Conservation (phyloP, 352 stramenopile species). For the Pythium sp. region DNA sequence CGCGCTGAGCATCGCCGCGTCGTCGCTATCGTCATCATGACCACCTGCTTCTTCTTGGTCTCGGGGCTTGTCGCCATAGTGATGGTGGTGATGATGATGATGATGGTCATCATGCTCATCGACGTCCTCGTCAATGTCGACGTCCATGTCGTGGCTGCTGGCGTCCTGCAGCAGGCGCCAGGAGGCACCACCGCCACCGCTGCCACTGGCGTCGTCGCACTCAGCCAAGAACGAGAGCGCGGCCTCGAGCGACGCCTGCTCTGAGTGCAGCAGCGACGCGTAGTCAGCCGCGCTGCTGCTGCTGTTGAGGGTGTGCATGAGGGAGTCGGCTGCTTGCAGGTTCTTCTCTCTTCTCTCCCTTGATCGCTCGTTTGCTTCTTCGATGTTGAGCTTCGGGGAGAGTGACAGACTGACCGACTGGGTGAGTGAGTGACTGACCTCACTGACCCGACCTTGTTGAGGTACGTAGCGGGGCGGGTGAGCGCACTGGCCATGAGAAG, state of each 20-base stretch:
- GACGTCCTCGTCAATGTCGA: constrained; percentile 20
- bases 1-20: constrained; percentile 10
- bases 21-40: constrained; percentile 9
- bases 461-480: too few species aligned
- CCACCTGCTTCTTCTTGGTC: background rate
- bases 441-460: too few species aligned
- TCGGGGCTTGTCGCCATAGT: background rate
- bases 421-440: too few species aligned
- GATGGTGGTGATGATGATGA: background rate
- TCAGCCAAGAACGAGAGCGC: constrained; percentile 39
- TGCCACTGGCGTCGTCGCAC: constrained; percentile 29
- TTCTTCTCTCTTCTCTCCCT: background rate
- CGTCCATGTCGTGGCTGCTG: constrained; percentile 24
- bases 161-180: constrained; percentile 36
- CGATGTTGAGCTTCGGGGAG: background rate
- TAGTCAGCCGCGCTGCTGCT: constrained; percentile 7
- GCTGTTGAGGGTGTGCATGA: background rate
- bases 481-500: too few species aligned
- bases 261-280: constrained; percentile 5
- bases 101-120: constrained; percentile 7
- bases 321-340: too few species aligned
- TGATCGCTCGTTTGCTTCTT: background rate
- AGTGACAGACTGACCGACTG: background rate
- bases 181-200: constrained; percentile 26
- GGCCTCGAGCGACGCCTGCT: constrained; percentile 31